Evolutionary conservation across 495 filamentous ascomycete genomes (phyloP).

Genomic region (Hypomontagnella monticulosa): DNA sequence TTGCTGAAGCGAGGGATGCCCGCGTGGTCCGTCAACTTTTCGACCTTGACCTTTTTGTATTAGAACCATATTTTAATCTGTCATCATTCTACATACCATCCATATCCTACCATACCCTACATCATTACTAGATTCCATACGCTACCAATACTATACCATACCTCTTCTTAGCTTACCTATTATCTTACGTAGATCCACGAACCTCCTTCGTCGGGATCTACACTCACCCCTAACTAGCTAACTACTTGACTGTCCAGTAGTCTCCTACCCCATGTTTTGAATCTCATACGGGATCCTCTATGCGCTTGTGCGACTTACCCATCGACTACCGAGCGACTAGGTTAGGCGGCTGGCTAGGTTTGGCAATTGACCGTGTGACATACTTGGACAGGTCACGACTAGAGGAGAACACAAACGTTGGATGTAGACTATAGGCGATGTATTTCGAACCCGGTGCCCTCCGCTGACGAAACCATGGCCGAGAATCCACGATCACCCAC

Average conservation of each 20-base stretch:
- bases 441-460: slow-evolving; percentile 12
- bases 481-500: slow-evolving; percentile 43
- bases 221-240: neutral
- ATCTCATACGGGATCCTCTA: slow-evolving; percentile 12
- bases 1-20: slow-evolving; percentile 29
- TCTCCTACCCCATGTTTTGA: slow-evolving; percentile 23
- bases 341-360: slow-evolving; percentile 33
- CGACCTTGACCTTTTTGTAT: slow-evolving; percentile 32
- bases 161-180: neutral
- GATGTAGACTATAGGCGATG: slow-evolving; percentile 31
- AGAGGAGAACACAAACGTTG: neutral
- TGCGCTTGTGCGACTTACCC: slow-evolving; percentile 27
- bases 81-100: slow-evolving; percentile 22
- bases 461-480: slow-evolving; percentile 43
- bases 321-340: slow-evolving; percentile 28
- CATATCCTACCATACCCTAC: slow-evolving; percentile 1
- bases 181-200: too few species aligned
- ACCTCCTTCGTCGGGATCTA: neutral
- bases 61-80: slow-evolving; percentile 32
- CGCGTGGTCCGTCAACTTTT: slow-evolving; percentile 31
- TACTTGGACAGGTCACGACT: slow-evolving; percentile 17
- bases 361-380: slow-evolving; percentile 26
- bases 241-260: neutral
- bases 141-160: neutral
- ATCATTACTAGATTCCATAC: neutral